These are phyloP conservation scores for Clavispora asparagi DNA, from an alignment of 805 yeast species.

Conservation along the genomic window DNA sequence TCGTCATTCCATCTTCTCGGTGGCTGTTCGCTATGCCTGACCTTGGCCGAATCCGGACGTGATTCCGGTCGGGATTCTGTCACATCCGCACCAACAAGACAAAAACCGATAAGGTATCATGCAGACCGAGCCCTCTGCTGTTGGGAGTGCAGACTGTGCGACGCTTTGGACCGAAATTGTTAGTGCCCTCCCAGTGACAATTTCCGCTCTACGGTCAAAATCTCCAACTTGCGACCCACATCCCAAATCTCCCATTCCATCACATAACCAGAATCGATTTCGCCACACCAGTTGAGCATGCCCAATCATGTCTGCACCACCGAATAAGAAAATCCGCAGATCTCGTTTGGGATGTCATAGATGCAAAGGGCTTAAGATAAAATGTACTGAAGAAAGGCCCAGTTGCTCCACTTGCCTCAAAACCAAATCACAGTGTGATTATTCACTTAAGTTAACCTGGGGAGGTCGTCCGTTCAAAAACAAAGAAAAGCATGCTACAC, in stretches of 20 bases:
- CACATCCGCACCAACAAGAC: too few relatives aligned
- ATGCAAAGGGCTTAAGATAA: conserved; percentile 57
- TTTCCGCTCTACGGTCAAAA: background rate
- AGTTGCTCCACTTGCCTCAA: conserved; percentile 52
- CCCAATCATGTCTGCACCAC: background rate
- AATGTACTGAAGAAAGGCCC: conserved; percentile 70
- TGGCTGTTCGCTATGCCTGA: too few relatives aligned
- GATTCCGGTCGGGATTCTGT: too few relatives aligned
- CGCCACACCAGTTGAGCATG: background rate
- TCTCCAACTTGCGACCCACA: too few relatives aligned
- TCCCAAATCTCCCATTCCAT: too few relatives aligned
- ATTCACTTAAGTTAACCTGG: conserved; percentile 61
- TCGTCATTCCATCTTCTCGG: too few relatives aligned
- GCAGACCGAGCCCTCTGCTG: background rate
- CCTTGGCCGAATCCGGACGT: background rate
- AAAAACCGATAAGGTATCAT: background rate
- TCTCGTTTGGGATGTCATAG: conserved; percentile 57
- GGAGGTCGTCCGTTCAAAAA: conserved; percentile 65
- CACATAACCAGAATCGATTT: too few relatives aligned
- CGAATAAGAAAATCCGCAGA: conserved; percentile 28
- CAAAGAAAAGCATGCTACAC: conserved; percentile 20
- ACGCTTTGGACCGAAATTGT: too few relatives aligned
- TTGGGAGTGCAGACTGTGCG: too few relatives aligned
- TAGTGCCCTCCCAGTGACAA: background rate
- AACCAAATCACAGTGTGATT: conserved; percentile 50